Evolutionary conservation across 75 land plant genomes (phyloP), one percentile per base, ranked within the genome.

Genomic region (Azolla pinnata): DNA sequence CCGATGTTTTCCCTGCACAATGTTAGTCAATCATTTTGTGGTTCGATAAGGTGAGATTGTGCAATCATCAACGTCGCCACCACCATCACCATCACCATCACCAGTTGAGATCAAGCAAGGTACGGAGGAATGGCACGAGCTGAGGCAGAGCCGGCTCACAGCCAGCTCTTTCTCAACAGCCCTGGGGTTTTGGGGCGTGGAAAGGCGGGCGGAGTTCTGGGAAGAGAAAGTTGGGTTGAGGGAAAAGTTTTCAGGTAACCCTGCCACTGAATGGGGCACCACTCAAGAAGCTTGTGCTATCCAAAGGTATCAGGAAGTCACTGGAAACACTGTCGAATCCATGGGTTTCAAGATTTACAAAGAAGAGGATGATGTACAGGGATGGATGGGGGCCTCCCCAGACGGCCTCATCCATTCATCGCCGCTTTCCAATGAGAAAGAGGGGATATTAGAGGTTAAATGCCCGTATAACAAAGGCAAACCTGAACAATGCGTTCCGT

Each of bases 131-230:
- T 92, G 97, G 97, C 83, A 82, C 66, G 84, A 79, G 16, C 81
- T 88, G 23, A 74, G 97, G 29, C 76, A 73, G 44, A 77, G 83
- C 63, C 83, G 78, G 63, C 65, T 92, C 29, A 92, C 97, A 26
- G 87, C 97, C n/a, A 92, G 97, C 74, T 70, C 90, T 4, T 92
- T 92, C 65, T 76, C 89, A 56, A 85, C 85, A 35, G 96, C 90
- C 0, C 61, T 92, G 25, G 97, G 97, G 2, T 85, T 92, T 47
- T 92, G 93, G 90, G 80, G 79, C 55, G 76, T 76, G 27, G 70
- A 65, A 21, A 78, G 93, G 30, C 64, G 84, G 29, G 70, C 64
- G 0, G 62, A 70, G 30, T 70, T 87, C 0, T 87, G 92, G 92
- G 57, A 62, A 26, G 85, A 87, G 59, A 87, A 87, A 55, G 19